Base-by-base conservation (phyloP, 2,329 filamentous ascomycete species). In the Coccinonectria pachysandricola region DNA sequence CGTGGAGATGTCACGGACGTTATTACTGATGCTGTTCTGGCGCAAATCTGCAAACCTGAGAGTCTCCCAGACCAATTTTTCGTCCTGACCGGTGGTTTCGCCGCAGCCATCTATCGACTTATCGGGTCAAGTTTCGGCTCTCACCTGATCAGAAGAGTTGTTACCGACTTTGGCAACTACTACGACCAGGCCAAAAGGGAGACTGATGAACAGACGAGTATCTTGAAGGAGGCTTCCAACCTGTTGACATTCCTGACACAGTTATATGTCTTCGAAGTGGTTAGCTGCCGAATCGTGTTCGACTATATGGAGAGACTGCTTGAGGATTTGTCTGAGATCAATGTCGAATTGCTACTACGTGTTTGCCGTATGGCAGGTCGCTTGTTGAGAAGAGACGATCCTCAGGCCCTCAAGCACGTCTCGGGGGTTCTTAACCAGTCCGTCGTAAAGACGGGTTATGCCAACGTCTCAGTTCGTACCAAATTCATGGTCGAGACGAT, bases 401-500 rank as follows among this genome's bases (percentile, higher is more conserved):
- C 88, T 0, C 77, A 82, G 18, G 68, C 88, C 0, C 61, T 98
- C 25, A 94, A 93, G 51, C 84, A 93, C 36, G 91, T 98, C 36
- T 78, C 94, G 5, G 62, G 79, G 8, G 65, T 85, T 25, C 70
- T 96, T 31, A 82, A 84, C 38, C 75, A 78, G 12, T 74, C 78
- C 2, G 71, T 87, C 3, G 63, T 72, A 1, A 75, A 73, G 33
- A 60, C 68, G 18, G 82, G 80, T 4, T 74, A 82, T 43, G 62
- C 63, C 8, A 79, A 75, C 12, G 62, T 94, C 15, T 88, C 86
- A 2, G 82, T 87, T 7, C 77, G 91, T 30, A 95, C 88, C 2
- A 92, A 82, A 41, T 95, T 95, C 57, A 96, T 96, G 87, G 82
- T 98, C 26, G 88, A 96, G 47, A 91, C 81, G 1, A 94, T 98